Base-by-base conservation (phyloP, 306 rosid genomes). In the Hippophae rhamnoides region DNA sequence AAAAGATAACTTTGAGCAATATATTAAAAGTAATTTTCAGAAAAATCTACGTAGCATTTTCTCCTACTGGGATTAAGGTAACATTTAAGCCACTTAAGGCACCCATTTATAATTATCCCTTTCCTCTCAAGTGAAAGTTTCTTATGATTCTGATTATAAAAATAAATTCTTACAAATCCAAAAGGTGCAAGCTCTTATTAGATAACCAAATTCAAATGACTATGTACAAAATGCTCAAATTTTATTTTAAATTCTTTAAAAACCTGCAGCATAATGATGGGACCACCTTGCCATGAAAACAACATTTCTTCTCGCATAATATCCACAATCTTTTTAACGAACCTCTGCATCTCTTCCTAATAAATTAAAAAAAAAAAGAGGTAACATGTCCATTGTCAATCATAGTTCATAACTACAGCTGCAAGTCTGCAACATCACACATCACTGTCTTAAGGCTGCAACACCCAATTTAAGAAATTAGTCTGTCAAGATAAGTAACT, bases 261-360 rank as follows among this genome's bases (percentile, higher is more conserved):
- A 56, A 92, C 98, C 98, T 92, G 98, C 72, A 87, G 73, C 95
- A 92, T 78, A 68, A 92, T 92, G 67, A 92, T 70, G 13, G 95
- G 98, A 61, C 96, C 95, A 61, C 98, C 96, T 82, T 87, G 98
- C 98, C 98, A 87, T 67, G 89, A 85, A 62, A 87, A 92, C 54
- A 92, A 73, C 72, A 4, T 80, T 74, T 87, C 85, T 70, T 80
- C 85, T 44, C 70, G 84, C 89, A 92, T 80, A 69, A 92, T 62
- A 62, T 85, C 81, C 79, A 92, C 96, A 66, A 92, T 81, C 78
- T 81, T 92, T 52, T 85, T 69, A 50, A 87, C 96, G 78, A 92
- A 92, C 56, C 85, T 76, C 71, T 83, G 70, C 98, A 92, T 92
- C 79, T 92, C 98, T 71, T 64, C 93, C 95, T 92, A n/a, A 43